Evolutionary conservation across 768 basidiomycete species (phyloP).

Genomic region (Ramaria rubella): DNA sequence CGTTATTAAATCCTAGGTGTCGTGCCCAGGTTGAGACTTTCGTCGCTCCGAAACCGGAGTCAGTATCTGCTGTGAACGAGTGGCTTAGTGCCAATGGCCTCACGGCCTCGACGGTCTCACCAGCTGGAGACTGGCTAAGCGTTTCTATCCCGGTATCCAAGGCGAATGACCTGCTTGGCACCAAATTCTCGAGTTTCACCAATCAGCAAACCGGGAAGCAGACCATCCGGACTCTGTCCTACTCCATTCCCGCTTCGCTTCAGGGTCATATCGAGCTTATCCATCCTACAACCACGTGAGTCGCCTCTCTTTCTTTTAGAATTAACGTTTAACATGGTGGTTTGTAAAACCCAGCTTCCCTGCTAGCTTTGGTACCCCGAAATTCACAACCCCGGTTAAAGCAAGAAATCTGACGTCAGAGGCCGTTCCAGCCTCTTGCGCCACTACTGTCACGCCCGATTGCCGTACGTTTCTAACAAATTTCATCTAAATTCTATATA

Average conservation of each 20-base stretch:
- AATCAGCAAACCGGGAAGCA: constrained; percentile 19
- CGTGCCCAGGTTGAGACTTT: constrained; percentile 24
- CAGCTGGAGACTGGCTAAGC: constrained; percentile 25
- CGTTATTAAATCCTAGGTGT: neutral
- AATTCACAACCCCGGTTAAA: neutral
- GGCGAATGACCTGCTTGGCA: constrained; percentile 24
- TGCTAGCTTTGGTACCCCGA: neutral
- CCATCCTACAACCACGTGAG: constrained; percentile 25
- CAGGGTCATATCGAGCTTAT: constrained; percentile 22
- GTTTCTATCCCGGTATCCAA: constrained; percentile 22
- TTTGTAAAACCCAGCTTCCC: neutral
- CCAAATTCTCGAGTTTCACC: constrained; percentile 21
- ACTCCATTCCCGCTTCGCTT: constrained; percentile 23
- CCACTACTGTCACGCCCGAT: constrained; percentile 24
- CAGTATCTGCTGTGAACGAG: constrained; percentile 19
- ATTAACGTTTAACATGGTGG: neutral
- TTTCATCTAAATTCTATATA: neutral
- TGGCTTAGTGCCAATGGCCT: constrained; percentile 23
- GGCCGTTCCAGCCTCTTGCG: constrained; percentile 25
- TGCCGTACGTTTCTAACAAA: constrained; percentile 16
- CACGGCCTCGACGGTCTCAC: constrained; percentile 15
- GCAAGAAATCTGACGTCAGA: constrained; percentile 17
- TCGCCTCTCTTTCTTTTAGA: neutral
- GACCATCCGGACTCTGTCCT: constrained; percentile 22
- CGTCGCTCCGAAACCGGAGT: constrained; percentile 20